Evolutionary conservation across 345 rosid species (phyloP).

Genomic region (Acer negundo): DNA sequence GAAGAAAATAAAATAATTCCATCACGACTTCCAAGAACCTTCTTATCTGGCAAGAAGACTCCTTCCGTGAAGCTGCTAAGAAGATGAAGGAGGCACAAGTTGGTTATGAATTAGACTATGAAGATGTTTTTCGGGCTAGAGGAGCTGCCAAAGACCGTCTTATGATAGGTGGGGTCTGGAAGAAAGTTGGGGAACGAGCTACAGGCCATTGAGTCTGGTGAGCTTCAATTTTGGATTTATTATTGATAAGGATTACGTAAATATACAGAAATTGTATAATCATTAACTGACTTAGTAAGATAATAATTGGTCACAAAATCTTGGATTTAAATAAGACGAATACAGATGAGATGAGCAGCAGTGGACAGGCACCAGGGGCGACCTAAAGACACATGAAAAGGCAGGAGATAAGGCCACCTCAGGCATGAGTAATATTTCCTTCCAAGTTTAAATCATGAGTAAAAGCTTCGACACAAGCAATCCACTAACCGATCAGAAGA

Average conservation of each 20-base stretch:
- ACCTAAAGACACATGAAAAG: no score
- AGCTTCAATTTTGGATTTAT: neutral
- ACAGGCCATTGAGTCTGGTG: conserved; percentile 38
- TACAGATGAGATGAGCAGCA: no score
- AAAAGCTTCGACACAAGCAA: neutral
- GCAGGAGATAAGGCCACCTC: no score
- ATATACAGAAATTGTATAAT: no score
- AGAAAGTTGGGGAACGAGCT: conserved; percentile 50
- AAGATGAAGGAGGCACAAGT: conserved; percentile 31
- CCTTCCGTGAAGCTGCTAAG: conserved; percentile 50
- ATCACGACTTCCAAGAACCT: conserved; percentile 20
- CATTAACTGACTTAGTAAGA: no score
- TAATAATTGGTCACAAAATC: no score
- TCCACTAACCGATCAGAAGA: neutral
- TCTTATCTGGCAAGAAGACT: conserved; percentile 49
- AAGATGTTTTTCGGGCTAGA: conserved; percentile 12
- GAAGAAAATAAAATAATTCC: conserved; percentile 37
- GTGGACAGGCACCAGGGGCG: no score
- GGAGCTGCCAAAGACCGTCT: conserved; percentile 40
- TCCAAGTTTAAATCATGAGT: no score
- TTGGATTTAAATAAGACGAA: no score
- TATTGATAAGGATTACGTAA: no score
- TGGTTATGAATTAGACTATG: conserved; percentile 16
- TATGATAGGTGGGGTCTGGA: conserved; percentile 57
- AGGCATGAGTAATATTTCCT: no score